phyloP scores from a whole-genome alignment of 495 filamentous ascomycete genomes.

The Trichoderma virens region DNA sequence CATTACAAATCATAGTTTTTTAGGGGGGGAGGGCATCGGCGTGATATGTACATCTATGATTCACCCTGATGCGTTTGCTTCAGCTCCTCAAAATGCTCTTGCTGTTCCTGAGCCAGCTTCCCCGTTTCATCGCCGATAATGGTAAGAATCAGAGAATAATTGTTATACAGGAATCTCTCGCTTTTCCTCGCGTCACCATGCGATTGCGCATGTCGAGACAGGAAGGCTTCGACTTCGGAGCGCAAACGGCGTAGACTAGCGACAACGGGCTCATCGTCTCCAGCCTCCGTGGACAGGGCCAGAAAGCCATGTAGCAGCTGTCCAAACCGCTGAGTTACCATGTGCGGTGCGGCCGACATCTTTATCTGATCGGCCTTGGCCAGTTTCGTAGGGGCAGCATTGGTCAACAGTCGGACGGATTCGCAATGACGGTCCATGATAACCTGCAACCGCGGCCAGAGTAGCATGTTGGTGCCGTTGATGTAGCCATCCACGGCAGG shows the following conservation, averaged over 20 bases:
- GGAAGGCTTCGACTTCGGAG: constrained; percentile 67
- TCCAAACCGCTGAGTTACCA: constrained; percentile 85
- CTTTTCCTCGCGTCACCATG: constrained; percentile 71
- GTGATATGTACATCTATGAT: constrained; percentile 17
- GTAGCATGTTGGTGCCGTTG: constrained; percentile 88
- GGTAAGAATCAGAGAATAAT: constrained; percentile 84
- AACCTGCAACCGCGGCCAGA: constrained; percentile 92
- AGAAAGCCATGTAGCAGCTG: constrained; percentile 82
- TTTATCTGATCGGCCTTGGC: constrained; percentile 50
- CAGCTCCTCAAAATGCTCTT: constrained; percentile 55
- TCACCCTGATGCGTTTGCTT: constrained; percentile 43
- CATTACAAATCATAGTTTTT: too few species aligned
- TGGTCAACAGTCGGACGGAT: constrained; percentile 58
- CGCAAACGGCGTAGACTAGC: constrained; percentile 69
- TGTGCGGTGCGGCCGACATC: constrained; percentile 79
- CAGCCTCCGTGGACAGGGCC: constrained; percentile 71
- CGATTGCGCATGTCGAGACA: constrained; percentile 55
- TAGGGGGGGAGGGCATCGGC: too few species aligned
- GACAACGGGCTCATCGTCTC: constrained; percentile 86
- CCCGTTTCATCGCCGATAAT: constrained; percentile 82
- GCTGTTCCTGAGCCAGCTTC: constrained; percentile 68
- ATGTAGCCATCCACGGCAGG: constrained; percentile 86
- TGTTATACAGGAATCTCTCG: constrained; percentile 86
- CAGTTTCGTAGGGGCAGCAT: constrained; percentile 36
- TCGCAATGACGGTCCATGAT: constrained; percentile 92